Evolutionary conservation across 2,329 filamentous ascomycete genomes (phyloP), one percentile per base, ranked within the genome.

Genomic region (Verticillium zaregamsianum): DNA sequence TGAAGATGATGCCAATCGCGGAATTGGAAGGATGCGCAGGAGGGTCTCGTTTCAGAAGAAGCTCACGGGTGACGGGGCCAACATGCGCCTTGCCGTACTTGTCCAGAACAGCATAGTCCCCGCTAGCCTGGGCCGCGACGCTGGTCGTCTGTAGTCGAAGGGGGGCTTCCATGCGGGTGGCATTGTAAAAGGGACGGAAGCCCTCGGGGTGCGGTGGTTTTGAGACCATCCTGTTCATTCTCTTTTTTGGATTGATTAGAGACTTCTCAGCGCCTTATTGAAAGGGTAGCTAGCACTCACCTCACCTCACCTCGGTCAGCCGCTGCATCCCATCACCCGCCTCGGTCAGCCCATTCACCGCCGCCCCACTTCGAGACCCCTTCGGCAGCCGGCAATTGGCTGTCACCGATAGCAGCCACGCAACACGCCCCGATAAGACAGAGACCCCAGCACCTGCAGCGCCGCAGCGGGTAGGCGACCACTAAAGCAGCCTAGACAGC

Each of bases 401-500:
- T 45, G 59, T 63, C 59, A 64, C 61, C 63, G 62, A 62, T 65
- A 62, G 60, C 54, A 52, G 45, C 45, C 60, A 56, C 35, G 17
- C 56, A 55, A 60, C n/a, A 58, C 40, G 57, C n/a, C 57, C 39
- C 57, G 39, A 58, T 58, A 58, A 49, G 57, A 28, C 28, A 28
- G 28, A 23, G n/a, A 40, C 57, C 45, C 56, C 49, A 35, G 33
- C 54, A 65, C 60, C 63, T 61, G 59, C 60, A 60, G 56, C 64
- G 64, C 62, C 32, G 56, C 45, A 64, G 61, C 59, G 62, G 58
- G 61, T 55, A 55, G 39, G 25, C 39, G 45, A 32, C 57, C 57
- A 58, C 57, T 58, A 58, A 58, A 60, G 45, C 57, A 25, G 37
- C 58, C 54, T 66, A 62, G 64, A 61, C 59, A 65, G 61, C 64